Base-by-base conservation (phyloP, 495 filamentous ascomycete genomes). In the Penicillium salamii region DNA sequence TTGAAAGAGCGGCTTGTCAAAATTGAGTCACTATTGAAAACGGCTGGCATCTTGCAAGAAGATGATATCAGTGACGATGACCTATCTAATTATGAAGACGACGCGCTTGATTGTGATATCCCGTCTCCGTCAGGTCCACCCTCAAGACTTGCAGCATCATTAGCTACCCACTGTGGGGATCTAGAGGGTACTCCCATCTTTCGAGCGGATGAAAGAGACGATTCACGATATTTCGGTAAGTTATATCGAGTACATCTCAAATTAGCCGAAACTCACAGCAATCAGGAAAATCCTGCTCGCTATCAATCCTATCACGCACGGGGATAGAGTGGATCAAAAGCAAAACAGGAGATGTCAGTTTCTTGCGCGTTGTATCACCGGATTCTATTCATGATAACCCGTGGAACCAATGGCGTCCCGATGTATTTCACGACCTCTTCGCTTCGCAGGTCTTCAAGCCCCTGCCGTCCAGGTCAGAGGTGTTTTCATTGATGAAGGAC, bases 311-410 rank as follows among this genome's bases (percentile, higher is more conserved):
- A 66, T 96, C 91, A 2, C 89, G 89, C 17, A 91, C 92, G 62
- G 93, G 93, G 33, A 90, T 98, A 42, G 87, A 96, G 59, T 98
- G 95, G 92, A 91, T 98, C 41, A 97, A 95, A 57, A 84, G 88
- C 49, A 97, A 92, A 71, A 95, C 91, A 24, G 93, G 93, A 14
- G 92, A 97, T 58, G 78, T 60, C 13, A 90, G 86, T 3, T 96
- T 96, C 67, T 85, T 95, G 62, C 80, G 84, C 29, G 87, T 95
- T 80, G 84, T 97, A 26, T 83, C 85, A 5, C 76, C 83, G 19
- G 78, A 82, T 18, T 84, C 84, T 0, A 76, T 81, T 15, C 84
- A 90, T 51, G 88, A 92, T 47, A 84, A 84, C 61, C 90, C 90
- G 50, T 95, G 87, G 87, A 84, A 83, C 41, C 82, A 87, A 46